Evolutionary conservation across 179 eudicot genomes (phyloP).

Genomic region (Silene vulgaris): DNA sequence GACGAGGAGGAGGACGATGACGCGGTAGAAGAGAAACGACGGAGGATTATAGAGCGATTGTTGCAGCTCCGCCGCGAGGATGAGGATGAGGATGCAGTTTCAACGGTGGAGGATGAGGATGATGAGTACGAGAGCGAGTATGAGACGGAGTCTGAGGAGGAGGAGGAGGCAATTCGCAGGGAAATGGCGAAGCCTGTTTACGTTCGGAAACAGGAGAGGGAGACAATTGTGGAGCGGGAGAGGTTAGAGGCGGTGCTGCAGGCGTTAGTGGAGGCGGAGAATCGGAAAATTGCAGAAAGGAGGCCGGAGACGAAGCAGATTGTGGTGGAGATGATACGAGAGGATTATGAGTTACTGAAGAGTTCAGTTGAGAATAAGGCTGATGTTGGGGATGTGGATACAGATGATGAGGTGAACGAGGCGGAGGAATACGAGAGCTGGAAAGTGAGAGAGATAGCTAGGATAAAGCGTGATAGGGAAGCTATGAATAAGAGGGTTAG

Average conservation of each 20-base stretch:
- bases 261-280: slow-evolving; percentile 65
- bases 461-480: slow-evolving; percentile 86
- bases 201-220: slow-evolving; percentile 75
- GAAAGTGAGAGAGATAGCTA: slow-evolving; percentile 85
- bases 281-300: slow-evolving; percentile 55
- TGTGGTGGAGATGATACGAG: slow-evolving; percentile 72
- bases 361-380: slow-evolving; percentile 52
- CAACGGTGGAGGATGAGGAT: slow-evolving; percentile 62
- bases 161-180: slow-evolving; percentile 47
- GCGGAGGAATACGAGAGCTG: slow-evolving; percentile 92
- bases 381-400: slow-evolving; percentile 62
- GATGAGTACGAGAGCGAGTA: slow-evolving; percentile 64
- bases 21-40: slow-evolving; percentile 71
- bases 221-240: slow-evolving; percentile 82
- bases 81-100: slow-evolving; percentile 49
- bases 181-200: slow-evolving; percentile 79
- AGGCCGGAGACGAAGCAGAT: slow-evolving; percentile 64
- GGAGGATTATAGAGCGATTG: slow-evolving; percentile 62
- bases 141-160: slow-evolving; percentile 63
- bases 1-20: slow-evolving; percentile 44
- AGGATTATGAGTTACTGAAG: slow-evolving; percentile 60
- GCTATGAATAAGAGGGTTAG: slow-evolving; percentile 55
- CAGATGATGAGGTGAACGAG: slow-evolving; percentile 83
- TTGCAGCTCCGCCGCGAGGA: slow-evolving; percentile 56
- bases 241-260: slow-evolving; percentile 64